Evolutionary conservation across 345 rosid genomes (phyloP), one percentile per base, ranked within the genome.

Genomic region (Geranium rotundifolium): DNA sequence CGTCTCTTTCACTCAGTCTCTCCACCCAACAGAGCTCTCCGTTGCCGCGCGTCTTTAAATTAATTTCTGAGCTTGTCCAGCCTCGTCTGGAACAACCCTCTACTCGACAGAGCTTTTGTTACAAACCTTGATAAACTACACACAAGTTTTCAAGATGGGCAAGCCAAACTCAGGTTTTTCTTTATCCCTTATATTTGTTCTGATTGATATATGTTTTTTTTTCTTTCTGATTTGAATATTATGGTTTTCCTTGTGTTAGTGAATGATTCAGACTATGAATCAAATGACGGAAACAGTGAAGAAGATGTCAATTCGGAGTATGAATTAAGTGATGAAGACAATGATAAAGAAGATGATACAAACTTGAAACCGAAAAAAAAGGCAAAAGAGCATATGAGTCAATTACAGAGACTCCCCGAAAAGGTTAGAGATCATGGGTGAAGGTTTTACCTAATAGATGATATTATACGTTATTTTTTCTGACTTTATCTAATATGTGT

Each of bases 381-480:
- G 31, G 95, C 87, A 27, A 74, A 65, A 60, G 90, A 84, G 80
- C 97, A 93, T 67, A 91, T 80, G 67, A 81, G 83, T 29, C 90
- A 88, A 64, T 77, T 90, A 56, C 76, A 77, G 61, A 73, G 89
- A 70, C 97, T 93, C 15, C 71, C 74, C 59, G 76, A 83, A 69
- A 93, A 86, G 71, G 99, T 93, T 61, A 29, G 71, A 23, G 6
- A 2, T 55, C 63, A 17, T 61, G 0, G 6, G 27, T 18, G 8
- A 7, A 2, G 59, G 6, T 17, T 31, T 31, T 34, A 57, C 1
- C 17, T 10, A 7, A 17, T 12, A 9, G 17, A 17, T 39, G 18
- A 4, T 10, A 37, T 29, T 27, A 49, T 29, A 52, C 19, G n/a
- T 41, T 52, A 31, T 34, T 61, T 54, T 27, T 10, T 4, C n/a